phyloP scores from a whole-genome alignment of 2,329 filamentous ascomycete genomes.

The Fusarium nodosum region DNA sequence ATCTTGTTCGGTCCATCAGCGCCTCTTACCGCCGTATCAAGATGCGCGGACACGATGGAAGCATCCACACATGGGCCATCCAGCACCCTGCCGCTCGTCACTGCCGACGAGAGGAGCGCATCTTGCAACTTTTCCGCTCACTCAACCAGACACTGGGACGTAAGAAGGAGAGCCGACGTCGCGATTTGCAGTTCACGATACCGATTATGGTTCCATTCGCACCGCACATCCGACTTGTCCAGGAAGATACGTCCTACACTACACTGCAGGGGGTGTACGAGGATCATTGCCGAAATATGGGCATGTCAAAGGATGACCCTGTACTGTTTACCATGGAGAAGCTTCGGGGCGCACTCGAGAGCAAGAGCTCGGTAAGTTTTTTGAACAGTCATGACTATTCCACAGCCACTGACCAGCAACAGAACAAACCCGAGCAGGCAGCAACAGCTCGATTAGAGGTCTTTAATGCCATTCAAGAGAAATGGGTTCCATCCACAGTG shows the following conservation, averaged over 20 bases:
- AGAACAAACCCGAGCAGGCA: conserved; percentile 77
- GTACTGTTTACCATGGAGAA: conserved; percentile 97
- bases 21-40: conserved; percentile 93
- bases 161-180: conserved; percentile 93
- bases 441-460: conserved; percentile 86
- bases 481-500: conserved; percentile 87
- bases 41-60: conserved; percentile 97
- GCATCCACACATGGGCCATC: conserved; percentile 94
- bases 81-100: conserved; percentile 95
- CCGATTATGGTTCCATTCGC: conserved; percentile 96
- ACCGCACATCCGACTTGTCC: conserved; percentile 93
- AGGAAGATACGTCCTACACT: conserved; percentile 95
- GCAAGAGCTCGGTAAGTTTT: conserved; percentile 70
- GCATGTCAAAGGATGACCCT: conserved; percentile 93
- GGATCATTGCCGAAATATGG: conserved; percentile 90
- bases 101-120: conserved; percentile 93
- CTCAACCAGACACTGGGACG: conserved; percentile 93
- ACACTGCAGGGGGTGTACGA: conserved; percentile 96
- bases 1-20: conserved; percentile 90
- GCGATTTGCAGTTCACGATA: conserved; percentile 95
- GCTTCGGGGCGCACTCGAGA: conserved; percentile 80
- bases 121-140: conserved; percentile 95
- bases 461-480: conserved; percentile 93
- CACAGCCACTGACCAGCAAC: conserved; percentile 47
- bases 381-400: neutral